Conservation (phyloP, 352 stramenopile genomes). For the Lagenidium sp. region DNA sequence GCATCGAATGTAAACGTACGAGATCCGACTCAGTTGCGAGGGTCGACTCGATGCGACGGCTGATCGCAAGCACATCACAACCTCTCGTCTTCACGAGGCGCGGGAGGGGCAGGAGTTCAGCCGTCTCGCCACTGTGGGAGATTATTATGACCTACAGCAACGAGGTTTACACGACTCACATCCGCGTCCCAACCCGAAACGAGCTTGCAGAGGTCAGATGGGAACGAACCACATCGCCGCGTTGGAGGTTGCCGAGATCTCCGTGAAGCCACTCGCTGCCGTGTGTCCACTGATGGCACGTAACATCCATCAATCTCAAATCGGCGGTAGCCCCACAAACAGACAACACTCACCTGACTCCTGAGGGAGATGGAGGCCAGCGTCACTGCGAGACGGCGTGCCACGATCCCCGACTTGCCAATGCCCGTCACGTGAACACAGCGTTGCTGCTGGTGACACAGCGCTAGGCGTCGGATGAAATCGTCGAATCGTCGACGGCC, state of each 20-base stretch:
- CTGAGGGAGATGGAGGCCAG: constrained; percentile 63
- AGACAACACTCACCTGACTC: constrained; percentile 33
- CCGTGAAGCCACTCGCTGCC: constrained; percentile 73
- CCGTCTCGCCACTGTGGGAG: constrained; percentile 63
- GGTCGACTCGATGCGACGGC: constrained; percentile 24
- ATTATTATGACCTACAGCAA: constrained; percentile 45
- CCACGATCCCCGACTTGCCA: constrained; percentile 75
- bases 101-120: constrained; percentile 48
- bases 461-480: constrained; percentile 21
- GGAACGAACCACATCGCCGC: constrained; percentile 40
- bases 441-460: constrained; percentile 32
- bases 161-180: not conserved
- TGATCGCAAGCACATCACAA: constrained; percentile 38
- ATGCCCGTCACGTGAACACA: constrained; percentile 66
- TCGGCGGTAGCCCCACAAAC: not conserved
- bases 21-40: constrained; percentile 14
- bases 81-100: constrained; percentile 25
- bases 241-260: constrained; percentile 56
- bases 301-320: not conserved
- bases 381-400: constrained; percentile 55
- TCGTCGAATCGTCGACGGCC: constrained; percentile 18
- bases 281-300: constrained; percentile 64
- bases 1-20: no score
- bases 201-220: not conserved
- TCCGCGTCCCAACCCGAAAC: not conserved